Conservation (phyloP, 176 grass and related monocot genomes). For the Oryza australiensis region DNA sequence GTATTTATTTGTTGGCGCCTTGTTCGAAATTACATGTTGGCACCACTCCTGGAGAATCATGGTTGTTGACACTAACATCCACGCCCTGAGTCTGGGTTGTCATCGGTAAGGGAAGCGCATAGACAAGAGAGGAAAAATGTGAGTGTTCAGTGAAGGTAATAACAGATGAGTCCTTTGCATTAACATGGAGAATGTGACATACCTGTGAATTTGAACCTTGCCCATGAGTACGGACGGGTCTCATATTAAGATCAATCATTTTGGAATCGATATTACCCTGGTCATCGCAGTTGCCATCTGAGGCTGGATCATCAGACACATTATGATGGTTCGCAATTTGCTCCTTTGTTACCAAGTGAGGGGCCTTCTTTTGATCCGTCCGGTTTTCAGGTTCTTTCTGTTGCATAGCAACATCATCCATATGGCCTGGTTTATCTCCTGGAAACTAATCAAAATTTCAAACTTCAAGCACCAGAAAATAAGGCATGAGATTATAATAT, state of each 20-base stretch:
- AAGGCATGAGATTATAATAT: conserved; percentile 6
- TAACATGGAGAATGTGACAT: background rate
- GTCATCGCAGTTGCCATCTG: conserved; percentile 47
- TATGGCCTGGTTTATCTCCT: conserved; percentile 77
- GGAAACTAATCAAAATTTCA: conserved; percentile 64
- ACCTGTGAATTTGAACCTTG: conserved; percentile 92
- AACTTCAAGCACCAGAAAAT: conserved; percentile 10
- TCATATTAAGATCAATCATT: conserved; percentile 96
- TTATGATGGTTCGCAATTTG: conserved; percentile 64
- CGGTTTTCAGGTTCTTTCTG: conserved; percentile 53
- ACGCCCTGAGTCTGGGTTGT: conserved; percentile 58
- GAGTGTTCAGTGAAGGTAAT: background rate
- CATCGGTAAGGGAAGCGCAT: conserved; percentile 27
- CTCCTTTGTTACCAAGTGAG: conserved; percentile 45
- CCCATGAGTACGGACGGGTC: conserved; percentile 57
- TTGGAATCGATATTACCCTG: conserved; percentile 76
- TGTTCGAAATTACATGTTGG: conserved; percentile 55
- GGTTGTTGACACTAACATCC: conserved; percentile 56
- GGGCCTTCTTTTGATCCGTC: conserved; percentile 47
- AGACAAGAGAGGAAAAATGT: background rate
- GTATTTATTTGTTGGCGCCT: conserved; percentile 34
- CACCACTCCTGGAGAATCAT: conserved; percentile 63
- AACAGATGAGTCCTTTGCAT: background rate
- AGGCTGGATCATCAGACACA: conserved; percentile 36
- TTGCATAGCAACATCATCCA: conserved; percentile 68